Evolutionary conservation across 148 eudicot genomes (phyloP), one percentile per base, ranked within the genome.

Genomic region (Rhododendron williamsianum): DNA sequence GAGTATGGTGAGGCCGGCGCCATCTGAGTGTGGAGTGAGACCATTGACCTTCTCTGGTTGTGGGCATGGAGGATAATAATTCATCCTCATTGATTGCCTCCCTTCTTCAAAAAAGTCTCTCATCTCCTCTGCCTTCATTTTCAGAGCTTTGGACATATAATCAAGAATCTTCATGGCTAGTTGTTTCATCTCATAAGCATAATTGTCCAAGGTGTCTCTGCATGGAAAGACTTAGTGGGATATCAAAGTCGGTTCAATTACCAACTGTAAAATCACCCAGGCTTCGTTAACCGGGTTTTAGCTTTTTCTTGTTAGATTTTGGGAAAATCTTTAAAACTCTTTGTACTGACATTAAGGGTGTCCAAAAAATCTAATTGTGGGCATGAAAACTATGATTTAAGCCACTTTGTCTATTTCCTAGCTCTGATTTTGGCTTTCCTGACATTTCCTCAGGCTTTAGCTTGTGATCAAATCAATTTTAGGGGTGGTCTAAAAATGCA

Each of bases 1-100:
- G 80, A 77, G 80, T 27, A 78, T 78, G 2, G 81, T 46, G 23
- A 78, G 35, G 33, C 36, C 56, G 6, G 23, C 6, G 6, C 15
- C 7, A 11, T 78, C 81, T 1, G 81, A 78, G 56, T 90, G 91
- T 0, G 90, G 87, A 3, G 80, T 78, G 18, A 90, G 54, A 18
- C 91, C 91, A 21, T 84, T 81, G 4, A 72, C 90, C 46, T 81
- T 71, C 6, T 90, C 79, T 1, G 88, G 86, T 69, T 87, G 36
- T 27, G 90, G 90, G 83, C 90, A 90, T 51, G 87, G 77, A 10
- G 90, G 91, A 60, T 90, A 90, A 21, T 86, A 88, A 60, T 88
- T 88, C 88, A 90, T 90, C 19, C 45, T 51, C 83, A 81, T 81
- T 9, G 19, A 1, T 25, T 81, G 63, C 38, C 9, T 49, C 41